Conservation (phyloP, 768 basidiomycete genomes). For the Galerina sulciceps region DNA sequence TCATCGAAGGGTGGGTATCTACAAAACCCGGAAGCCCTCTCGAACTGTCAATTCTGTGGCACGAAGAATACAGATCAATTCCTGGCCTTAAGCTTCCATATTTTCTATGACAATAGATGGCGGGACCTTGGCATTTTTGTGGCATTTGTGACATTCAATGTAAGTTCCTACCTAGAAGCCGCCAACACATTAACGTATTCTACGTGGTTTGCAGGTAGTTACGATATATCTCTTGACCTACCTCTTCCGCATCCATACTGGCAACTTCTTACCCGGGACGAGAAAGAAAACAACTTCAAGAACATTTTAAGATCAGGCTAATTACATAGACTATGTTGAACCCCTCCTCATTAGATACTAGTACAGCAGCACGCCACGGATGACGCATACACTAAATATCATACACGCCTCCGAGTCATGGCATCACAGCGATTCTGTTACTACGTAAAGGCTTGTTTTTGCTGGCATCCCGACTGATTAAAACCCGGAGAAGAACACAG, state of each 20-base stretch:
- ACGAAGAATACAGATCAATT: constrained; percentile 61
- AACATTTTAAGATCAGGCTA: too few relatives aligned
- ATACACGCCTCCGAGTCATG: not conserved
- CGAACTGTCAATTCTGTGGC: constrained; percentile 62
- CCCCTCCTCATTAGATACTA: too few relatives aligned
- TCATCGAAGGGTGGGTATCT: constrained; percentile 57
- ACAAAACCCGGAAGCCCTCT: constrained; percentile 51
- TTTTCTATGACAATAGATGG: constrained; percentile 58
- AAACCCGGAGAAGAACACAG: too few relatives aligned
- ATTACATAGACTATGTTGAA: too few relatives aligned
- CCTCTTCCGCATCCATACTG: constrained; percentile 50
- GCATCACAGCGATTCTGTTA: not conserved
- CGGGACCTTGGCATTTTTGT: constrained; percentile 56
- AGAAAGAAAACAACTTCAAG: too few relatives aligned
- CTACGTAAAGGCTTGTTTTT: not conserved
- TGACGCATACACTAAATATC: not conserved
- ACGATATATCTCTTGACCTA: constrained; percentile 53
- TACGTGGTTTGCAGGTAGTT: constrained; percentile 34
- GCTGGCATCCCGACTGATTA: not conserved
- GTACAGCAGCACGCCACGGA: not conserved
- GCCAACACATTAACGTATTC: not conserved
- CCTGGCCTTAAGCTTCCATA: constrained; percentile 53
- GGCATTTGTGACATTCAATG: constrained; percentile 53
- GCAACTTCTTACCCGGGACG: constrained; percentile 29
- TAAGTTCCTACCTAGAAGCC: constrained; percentile 19